Conservation (phyloP, 169 alveolate genomes). For the Plasmodium knowlesi region DNA sequence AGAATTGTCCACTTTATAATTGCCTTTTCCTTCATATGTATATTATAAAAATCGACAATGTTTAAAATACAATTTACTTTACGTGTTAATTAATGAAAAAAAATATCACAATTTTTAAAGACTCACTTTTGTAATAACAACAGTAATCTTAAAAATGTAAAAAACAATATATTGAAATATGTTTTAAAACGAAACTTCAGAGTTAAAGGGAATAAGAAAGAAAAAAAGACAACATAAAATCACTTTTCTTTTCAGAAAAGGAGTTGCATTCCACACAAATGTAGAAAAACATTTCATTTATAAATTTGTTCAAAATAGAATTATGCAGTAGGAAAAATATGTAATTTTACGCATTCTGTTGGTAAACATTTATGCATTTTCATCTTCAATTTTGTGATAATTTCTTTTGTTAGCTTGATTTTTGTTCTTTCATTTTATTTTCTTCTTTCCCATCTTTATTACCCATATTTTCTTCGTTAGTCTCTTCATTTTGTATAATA, state of each 20-base stretch:
- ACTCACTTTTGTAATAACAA: not conserved
- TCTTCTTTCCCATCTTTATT: not conserved
- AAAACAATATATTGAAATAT: not conserved
- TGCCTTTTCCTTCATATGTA: not conserved
- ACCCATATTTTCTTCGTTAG: not conserved
- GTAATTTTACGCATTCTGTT: not conserved
- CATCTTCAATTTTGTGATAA: not conserved
- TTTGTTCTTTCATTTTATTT: not conserved
- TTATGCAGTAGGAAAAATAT: not conserved
- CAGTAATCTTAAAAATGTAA: not conserved
- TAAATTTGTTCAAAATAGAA: not conserved
- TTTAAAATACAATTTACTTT: not conserved
- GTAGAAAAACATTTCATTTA: not conserved
- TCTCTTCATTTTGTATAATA: constrained; percentile 11
- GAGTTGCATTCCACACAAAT: not conserved
- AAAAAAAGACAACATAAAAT: not conserved
- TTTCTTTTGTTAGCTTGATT: constrained; percentile 2
- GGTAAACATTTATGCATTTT: not conserved
- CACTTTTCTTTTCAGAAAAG: not conserved
- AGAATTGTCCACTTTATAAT: not conserved
- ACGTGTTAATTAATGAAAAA: not conserved
- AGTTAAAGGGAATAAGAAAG: not conserved
- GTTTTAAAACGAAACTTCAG: not conserved
- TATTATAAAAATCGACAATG: not conserved
- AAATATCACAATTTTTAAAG: not conserved